Percentiles rank a stretch among this genome's conserved stretches.
Conservation (phyloP, 1,139 yeast genomes). For the Kodamaea suecica region DNA sequence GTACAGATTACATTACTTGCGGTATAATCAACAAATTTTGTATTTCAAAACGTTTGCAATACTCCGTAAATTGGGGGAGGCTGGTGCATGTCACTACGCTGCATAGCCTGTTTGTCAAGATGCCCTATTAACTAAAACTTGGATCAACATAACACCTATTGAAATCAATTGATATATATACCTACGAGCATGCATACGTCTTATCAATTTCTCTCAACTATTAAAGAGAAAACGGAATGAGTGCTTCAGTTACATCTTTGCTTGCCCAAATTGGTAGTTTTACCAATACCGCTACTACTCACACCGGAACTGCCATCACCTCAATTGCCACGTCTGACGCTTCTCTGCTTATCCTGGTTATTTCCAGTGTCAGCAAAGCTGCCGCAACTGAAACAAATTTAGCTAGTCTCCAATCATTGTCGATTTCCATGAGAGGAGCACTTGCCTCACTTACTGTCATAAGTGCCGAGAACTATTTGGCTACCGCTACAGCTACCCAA, state of each 20-base stretch:
- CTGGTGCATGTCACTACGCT: too few relatives aligned
- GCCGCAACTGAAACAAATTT: slow-evolving; percentile 37
- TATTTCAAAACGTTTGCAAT: too few relatives aligned
- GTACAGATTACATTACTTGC: too few relatives aligned
- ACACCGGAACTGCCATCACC: slow-evolving; percentile 18
- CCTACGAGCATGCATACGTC: too few relatives aligned
- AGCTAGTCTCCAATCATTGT: slow-evolving; percentile 15
- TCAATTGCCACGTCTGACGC: slow-evolving; percentile 16
- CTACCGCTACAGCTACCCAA: slow-evolving; percentile 28
- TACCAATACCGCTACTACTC: slow-evolving; percentile 10
- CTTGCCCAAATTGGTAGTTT: slow-evolving; percentile 8
- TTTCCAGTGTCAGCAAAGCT: slow-evolving; percentile 8
- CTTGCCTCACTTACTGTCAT: slow-evolving; percentile 33
- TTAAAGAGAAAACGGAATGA: too few relatives aligned
- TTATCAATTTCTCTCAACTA: too few relatives aligned
- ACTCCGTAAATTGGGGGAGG: too few relatives aligned
- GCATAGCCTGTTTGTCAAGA: too few relatives aligned
- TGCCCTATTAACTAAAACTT: too few relatives aligned
- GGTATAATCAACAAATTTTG: too few relatives aligned
- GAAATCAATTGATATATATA: too few relatives aligned
- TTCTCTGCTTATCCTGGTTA: slow-evolving; percentile 10
- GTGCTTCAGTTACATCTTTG: not conserved
- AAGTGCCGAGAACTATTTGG: slow-evolving; percentile 21
- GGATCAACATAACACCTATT: too few relatives aligned
- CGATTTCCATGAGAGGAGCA: slow-evolving; percentile 31